phyloP scores from a whole-genome alignment of 768 basidiomycete genomes.

The Pholiota conissans region DNA sequence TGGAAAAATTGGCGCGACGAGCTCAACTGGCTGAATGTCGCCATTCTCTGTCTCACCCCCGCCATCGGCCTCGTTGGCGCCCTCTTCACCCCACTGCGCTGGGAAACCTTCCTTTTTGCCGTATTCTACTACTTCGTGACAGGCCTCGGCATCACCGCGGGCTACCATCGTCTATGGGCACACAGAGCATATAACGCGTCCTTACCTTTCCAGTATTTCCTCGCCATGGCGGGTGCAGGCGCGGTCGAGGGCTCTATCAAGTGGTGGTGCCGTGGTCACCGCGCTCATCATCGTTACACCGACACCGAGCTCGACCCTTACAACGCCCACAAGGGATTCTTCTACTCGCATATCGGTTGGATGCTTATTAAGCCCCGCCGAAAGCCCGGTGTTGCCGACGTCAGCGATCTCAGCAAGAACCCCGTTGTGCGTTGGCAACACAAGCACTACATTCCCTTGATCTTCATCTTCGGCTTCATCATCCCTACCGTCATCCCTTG shows the following conservation, averaged over 20 bases:
- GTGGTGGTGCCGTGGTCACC: conserved; percentile 99
- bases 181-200: conserved; percentile 95
- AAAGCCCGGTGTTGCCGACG: conserved; percentile 87
- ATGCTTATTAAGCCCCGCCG: conserved; percentile 91
- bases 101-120: conserved; percentile 67
- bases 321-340: conserved; percentile 86
- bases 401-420: conserved; percentile 82
- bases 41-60: conserved; percentile 75
- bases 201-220: conserved; percentile 77
- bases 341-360: conserved; percentile 89
- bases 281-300: conserved; percentile 96
- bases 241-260: conserved; percentile 96
- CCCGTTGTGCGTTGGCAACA: conserved; percentile 87
- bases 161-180: conserved; percentile 97
- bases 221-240: conserved; percentile 85
- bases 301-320: conserved; percentile 97
- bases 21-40: conserved; percentile 76
- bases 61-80: conserved; percentile 73
- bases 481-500: conserved; percentile 80
- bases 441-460: conserved; percentile 68
- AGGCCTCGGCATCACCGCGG: conserved; percentile 89
- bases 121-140: conserved; percentile 41
- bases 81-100: conserved; percentile 59
- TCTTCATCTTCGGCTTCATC: conserved; percentile 68
- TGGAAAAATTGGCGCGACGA: conserved; percentile 60